These are phyloP conservation scores for Pyronema omphalodes DNA, from an alignment of 495 filamentous ascomycete genomes.

Conservation along the genomic window DNA sequence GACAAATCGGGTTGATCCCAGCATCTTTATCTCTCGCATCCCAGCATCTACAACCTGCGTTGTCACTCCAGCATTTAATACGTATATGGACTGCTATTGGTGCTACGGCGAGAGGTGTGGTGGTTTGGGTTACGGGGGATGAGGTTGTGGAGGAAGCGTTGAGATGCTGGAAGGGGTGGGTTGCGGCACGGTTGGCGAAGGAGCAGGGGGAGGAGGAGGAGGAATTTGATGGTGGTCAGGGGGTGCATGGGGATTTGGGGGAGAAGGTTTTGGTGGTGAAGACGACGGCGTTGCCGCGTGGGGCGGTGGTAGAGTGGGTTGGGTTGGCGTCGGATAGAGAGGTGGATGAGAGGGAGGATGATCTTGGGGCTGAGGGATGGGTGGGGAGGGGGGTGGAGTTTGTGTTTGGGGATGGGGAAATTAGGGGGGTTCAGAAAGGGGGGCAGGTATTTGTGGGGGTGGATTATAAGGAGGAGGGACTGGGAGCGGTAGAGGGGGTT, in stretches of 20 bases:
- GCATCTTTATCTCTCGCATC: constrained; percentile 49
- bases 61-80: constrained; percentile 80
- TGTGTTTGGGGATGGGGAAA: constrained; percentile 47
- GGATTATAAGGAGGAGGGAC: not conserved
- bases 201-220: no score
- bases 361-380: no score
- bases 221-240: no score
- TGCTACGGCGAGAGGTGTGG: constrained; percentile 47
- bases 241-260: no score
- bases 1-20: constrained; percentile 80
- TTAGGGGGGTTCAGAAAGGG: constrained; percentile 57
- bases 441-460: constrained; percentile 1
- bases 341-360: constrained; percentile 39
- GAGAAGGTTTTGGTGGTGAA: not conserved
- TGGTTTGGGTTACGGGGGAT: constrained; percentile 41
- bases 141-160: constrained; percentile 28
- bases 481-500: not conserved
- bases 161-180: constrained; percentile 32
- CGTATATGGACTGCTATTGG: constrained; percentile 56
- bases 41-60: constrained; percentile 30
- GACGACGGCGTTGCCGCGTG: not conserved
- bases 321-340: not conserved
- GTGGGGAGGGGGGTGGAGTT: constrained; percentile 34
- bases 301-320: constrained; percentile 2
- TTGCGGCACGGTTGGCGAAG: not conserved